Base-by-base conservation (phyloP, 345 rosid genomes). In the Turnera subulata region DNA sequence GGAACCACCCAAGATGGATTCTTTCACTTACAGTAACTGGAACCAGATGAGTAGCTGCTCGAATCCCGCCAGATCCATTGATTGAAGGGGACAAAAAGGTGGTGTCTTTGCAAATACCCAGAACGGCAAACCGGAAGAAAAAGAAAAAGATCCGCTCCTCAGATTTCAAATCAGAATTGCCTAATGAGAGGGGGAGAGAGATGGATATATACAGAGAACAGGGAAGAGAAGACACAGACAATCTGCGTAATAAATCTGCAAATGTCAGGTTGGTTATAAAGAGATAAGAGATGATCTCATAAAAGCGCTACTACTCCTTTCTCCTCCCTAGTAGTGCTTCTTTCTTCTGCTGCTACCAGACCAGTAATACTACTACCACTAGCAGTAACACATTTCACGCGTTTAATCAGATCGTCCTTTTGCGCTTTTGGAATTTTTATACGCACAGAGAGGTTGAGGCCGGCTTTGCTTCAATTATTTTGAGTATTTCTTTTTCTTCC, bases 191-290 rank as follows among this genome's bases (percentile, higher is more conserved):
- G 45, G n/a, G 40, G 40, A 7, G 45, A 42, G 5, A 42, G 4
- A 29, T 29, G 8, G 5, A 29, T 8, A 29, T 8, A 29, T 8
- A 29, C 4, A 42, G n/a, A 42, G 14, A 42, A 0, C 12, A 42
- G 5, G 4, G 12, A 5, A 40, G 6, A 4, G 18, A 2, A 20
- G 17, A 19, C n/a, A 42, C 20, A 50, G 49, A 61, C 13, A 42
- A 26, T 25, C 57, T 25, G 43, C 6, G 24, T 54, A 63, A 38
- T 47, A 39, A 63, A 38, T 55, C 61, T 39, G 55, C 11, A 48
- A 19, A 48, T 63, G 60, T 55, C 67, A 46, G 60, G 67, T 37
- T 17, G 18, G 54, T 23, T 46, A 22, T 42, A 15, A 5, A 33
- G 53, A 47, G 59, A 53, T 46, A 63, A 23, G 46, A 29, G 37